Evolutionary conservation across 805 yeast genomes (phyloP).

Genomic region (Debaryomyces castellii): DNA sequence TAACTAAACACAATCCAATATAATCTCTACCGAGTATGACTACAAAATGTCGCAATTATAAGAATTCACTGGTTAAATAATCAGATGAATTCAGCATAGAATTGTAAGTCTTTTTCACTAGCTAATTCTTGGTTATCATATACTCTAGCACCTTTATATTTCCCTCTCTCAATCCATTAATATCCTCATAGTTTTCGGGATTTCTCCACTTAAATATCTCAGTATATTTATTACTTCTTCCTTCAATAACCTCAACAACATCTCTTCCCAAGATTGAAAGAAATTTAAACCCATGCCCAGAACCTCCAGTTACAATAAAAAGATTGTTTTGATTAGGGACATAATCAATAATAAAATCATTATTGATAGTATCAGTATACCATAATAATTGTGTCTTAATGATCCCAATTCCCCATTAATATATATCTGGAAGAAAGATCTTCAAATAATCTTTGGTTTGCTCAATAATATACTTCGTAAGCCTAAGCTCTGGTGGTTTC

Average conservation of each 20-base stretch:
- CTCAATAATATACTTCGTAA: constrained; percentile 12
- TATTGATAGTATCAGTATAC: constrained; percentile 34
- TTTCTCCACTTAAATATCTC: constrained; percentile 13
- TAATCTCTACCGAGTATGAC: too few relatives aligned
- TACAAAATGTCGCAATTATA: too few relatives aligned
- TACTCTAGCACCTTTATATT: not conserved
- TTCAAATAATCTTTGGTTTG: constrained; percentile 13
- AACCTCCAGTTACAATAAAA: constrained; percentile 33
- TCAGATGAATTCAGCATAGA: too few relatives aligned
- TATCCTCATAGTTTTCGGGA: constrained; percentile 1
- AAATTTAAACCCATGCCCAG: constrained; percentile 36
- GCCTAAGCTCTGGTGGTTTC: constrained; percentile 12
- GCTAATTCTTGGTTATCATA: not conserved
- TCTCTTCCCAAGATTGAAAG: constrained; percentile 30
- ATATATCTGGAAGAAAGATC: constrained; percentile 13
- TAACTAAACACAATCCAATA: too few relatives aligned
- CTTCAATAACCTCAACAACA: constrained; percentile 31
- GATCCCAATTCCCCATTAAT: not conserved
- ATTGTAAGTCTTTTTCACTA: not conserved
- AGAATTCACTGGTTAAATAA: too few relatives aligned
- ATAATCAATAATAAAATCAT: constrained; percentile 28
- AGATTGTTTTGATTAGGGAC: constrained; percentile 27
- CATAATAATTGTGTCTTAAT: constrained; percentile 16
- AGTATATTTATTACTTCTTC: constrained; percentile 5
- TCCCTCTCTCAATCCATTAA: constrained; percentile 3